These are phyloP conservation scores for Phytopythium sindhum DNA, from an alignment of 352 stramenopile genomes.

Conservation along the genomic window DNA sequence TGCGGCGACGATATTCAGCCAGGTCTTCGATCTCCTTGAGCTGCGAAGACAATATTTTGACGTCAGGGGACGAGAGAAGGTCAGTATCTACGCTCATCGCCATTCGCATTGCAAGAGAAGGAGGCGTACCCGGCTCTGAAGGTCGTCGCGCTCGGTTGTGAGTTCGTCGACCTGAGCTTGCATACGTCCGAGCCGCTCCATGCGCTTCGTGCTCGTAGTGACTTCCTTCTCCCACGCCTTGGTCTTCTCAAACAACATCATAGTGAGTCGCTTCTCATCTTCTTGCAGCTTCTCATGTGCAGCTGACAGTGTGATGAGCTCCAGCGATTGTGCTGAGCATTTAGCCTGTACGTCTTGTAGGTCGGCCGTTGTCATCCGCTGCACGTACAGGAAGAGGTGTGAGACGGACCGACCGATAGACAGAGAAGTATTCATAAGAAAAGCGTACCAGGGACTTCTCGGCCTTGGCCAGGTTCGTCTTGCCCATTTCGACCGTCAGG, in stretches of 20 bases:
- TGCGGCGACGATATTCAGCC: conserved; percentile 44
- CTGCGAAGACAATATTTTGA: conserved; percentile 15
- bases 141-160: conserved; percentile 25
- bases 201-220: conserved; percentile 42
- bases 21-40: conserved; percentile 60
- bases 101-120: background rate
- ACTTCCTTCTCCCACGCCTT: conserved; percentile 72
- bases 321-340: conserved; percentile 26
- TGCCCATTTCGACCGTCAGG: conserved; percentile 58
- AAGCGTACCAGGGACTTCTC: conserved; percentile 44
- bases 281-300: conserved; percentile 40
- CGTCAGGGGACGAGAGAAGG: background rate
- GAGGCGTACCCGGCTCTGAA: conserved; percentile 38
- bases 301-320: conserved; percentile 27
- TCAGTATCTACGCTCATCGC: background rate
- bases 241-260: conserved; percentile 69
- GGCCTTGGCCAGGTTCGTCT: conserved; percentile 38
- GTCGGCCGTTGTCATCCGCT: conserved; percentile 59
- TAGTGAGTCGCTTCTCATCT: conserved; percentile 49
- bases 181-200: conserved; percentile 40
- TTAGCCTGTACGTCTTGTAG: conserved; percentile 34
- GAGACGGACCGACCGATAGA: background rate
- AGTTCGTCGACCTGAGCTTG: conserved; percentile 28
- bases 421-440: background rate
- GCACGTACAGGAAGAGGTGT: background rate